Evolutionary conservation across 2,329 filamentous ascomycete species (phyloP).

Genomic region (Aspergillus sp.): DNA sequence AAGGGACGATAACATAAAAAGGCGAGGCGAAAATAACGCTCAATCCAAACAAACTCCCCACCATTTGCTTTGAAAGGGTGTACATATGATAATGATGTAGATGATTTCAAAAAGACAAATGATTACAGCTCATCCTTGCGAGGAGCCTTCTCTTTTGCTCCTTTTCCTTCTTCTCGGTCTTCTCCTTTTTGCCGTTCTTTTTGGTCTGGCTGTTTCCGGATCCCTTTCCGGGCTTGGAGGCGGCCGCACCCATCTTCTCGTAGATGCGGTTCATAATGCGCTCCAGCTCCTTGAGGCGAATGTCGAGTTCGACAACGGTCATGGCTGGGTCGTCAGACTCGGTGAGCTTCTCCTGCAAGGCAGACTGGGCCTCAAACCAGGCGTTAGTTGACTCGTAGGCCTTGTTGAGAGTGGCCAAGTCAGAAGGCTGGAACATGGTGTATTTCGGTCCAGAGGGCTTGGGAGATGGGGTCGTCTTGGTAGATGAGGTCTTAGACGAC

Average conservation of each 20-base stretch:
- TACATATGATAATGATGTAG: too few relatives aligned
- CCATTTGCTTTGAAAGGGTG: too few relatives aligned
- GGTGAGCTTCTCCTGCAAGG: conserved; percentile 65
- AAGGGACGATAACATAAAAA: too few relatives aligned
- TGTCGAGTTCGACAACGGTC: conserved; percentile 65
- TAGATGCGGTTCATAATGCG: conserved; percentile 36
- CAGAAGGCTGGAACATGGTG: conserved; percentile 66
- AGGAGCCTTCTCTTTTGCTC: conserved; percentile 11
- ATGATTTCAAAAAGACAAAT: neutral
- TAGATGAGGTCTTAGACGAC: conserved; percentile 30
- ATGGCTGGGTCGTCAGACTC: conserved; percentile 71
- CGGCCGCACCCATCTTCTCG: conserved; percentile 43
- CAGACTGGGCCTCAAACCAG: conserved; percentile 72
- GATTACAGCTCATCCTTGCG: conserved; percentile 4
- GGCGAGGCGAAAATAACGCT: too few relatives aligned
- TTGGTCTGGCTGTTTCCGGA: conserved; percentile 15
- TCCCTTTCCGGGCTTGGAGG: conserved; percentile 14
- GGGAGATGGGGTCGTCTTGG: conserved; percentile 29
- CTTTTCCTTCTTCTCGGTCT: conserved; percentile 25
- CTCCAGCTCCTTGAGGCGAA: conserved; percentile 66
- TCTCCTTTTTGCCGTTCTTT: conserved; percentile 22
- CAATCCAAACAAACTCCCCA: too few relatives aligned
- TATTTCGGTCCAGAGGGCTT: conserved; percentile 49
- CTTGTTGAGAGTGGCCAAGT: conserved; percentile 62
- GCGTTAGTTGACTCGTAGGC: conserved; percentile 58